Base-by-base conservation (phyloP, 2,329 filamentous ascomycete genomes). In the Colletotrichum gigasporum region DNA sequence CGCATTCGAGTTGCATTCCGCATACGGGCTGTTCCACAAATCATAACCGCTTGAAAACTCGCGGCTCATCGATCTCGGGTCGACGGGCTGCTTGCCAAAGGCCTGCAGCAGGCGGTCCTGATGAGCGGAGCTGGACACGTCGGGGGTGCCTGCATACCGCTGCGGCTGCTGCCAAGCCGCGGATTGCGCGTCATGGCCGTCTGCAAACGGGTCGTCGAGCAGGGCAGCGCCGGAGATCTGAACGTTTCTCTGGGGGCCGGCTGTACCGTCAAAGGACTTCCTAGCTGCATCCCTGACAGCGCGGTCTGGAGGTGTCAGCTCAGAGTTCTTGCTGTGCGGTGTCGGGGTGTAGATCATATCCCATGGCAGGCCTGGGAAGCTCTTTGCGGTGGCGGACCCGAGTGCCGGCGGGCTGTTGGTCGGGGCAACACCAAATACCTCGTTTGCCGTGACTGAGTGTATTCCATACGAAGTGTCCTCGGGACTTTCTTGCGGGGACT, bases 391-490 rank as follows among this genome's bases (percentile, higher is more conserved):
- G 44, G 77, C 69, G 47, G 78, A 76, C 48, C 73, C 71, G 61
- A 74, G 69, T 28, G 73, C 61, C 3, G 64, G 50, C 8, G 74
- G 73, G 62, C 74, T 77, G 42, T 72, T 75, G 7, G 77, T 71
- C 12, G 71, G 74, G 41, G 80, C 69, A 41, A 78, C 74, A 26
- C 77, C 82, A 67, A 86, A 85, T 2, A 85, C 68, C 16, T 85
- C 83, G 48, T 84, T 81, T 24, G 84, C 82, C 7, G 82, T 84
- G 3, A 76, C 71, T 9, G 81, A 83, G 69, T 84, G 80, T 84
- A 87, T 86, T 14, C 83, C 85, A 65, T 87, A 87, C 2, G 82
- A 86, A 3, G 82, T 77, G 37, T 85, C 82, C 6, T 72, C 73
- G 2, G 74, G 72, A 3, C 73, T 73, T 16, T 74, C 72, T 20